Evolutionary conservation across 208 protist genomes (phyloP).

Genomic region (Tritrichomonas musculus): DNA sequence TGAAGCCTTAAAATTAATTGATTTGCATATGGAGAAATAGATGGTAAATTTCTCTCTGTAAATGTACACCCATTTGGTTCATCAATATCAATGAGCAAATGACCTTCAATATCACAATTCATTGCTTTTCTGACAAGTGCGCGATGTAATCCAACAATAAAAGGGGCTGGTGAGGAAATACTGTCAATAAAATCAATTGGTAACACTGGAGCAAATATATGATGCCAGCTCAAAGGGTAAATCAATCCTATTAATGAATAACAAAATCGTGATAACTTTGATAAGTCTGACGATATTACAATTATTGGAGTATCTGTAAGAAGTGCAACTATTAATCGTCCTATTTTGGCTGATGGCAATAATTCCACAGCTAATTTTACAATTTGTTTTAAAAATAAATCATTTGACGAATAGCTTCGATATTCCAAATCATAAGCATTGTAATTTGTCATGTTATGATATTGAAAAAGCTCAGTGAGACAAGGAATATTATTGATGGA

Average conservation of each 20-base stretch:
- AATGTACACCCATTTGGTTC: background rate
- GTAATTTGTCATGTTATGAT: too few species aligned
- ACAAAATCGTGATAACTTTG: background rate
- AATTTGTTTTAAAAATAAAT: background rate
- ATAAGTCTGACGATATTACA: background rate
- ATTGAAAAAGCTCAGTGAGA: background rate
- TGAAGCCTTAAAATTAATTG: background rate
- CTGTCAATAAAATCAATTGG: background rate
- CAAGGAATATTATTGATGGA: background rate
- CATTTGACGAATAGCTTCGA: too few species aligned
- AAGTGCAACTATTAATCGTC: background rate
- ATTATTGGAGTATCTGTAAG: background rate
- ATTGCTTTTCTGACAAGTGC: background rate
- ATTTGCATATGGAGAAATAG: background rate
- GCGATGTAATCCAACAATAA: slow-evolving; percentile 9
- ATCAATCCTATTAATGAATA: background rate
- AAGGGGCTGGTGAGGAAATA: background rate
- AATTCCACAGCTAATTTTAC: background rate
- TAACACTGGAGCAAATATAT: background rate
- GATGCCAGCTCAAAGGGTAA: slow-evolving; percentile 13
- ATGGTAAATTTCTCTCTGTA: background rate
- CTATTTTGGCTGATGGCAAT: background rate
- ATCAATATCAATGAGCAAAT: slow-evolving; percentile 11
- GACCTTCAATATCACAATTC: background rate
- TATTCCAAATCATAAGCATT: too few species aligned